phyloP scores from a whole-genome alignment of 768 basidiomycete species.

The Peribolospora baueri region DNA sequence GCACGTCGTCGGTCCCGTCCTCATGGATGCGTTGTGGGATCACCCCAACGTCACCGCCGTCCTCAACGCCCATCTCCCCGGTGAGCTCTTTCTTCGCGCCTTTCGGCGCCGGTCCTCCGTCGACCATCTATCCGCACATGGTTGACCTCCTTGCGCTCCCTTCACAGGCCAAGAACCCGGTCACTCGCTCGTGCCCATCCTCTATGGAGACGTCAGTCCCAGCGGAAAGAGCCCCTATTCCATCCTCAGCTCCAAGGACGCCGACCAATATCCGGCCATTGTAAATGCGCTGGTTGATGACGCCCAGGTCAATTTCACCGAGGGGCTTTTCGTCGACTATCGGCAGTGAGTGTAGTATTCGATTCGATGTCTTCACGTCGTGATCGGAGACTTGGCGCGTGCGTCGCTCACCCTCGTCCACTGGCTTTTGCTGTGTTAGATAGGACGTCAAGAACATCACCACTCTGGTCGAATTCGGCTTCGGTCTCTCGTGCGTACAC shows the following conservation, averaged over 20 bases:
- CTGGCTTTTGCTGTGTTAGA: background rate
- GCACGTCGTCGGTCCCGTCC: constrained; percentile 19
- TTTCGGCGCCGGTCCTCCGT: too few species aligned
- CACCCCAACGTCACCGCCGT: constrained; percentile 5
- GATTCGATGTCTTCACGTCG: constrained; percentile 16
- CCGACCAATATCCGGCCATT: constrained; percentile 3
- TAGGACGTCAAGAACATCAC: background rate
- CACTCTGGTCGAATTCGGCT: constrained; percentile 15
- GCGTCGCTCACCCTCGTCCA: background rate
- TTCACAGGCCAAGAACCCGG: too few species aligned
- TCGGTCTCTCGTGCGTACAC: constrained; percentile 10
- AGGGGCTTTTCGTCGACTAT: constrained; percentile 14
- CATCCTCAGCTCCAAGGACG: too few species aligned
- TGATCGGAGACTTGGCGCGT: constrained; percentile 6
- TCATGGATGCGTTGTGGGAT: constrained; percentile 9
- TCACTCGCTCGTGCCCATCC: too few species aligned
- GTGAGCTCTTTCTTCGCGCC: too few species aligned
- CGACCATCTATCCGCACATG: too few species aligned
- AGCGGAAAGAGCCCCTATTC: too few species aligned
- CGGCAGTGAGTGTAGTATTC: constrained; percentile 17
- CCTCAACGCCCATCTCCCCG: too few species aligned
- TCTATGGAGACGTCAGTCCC: too few species aligned
- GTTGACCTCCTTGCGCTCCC: too few species aligned
- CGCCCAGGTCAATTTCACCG: constrained; percentile 16
- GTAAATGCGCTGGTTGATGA: constrained; percentile 12